Evolutionary conservation across 371 early-diverging fungal genomes (phyloP), one percentile per base, ranked within the genome.

Genomic region (Apophysomyces elegans): DNA sequence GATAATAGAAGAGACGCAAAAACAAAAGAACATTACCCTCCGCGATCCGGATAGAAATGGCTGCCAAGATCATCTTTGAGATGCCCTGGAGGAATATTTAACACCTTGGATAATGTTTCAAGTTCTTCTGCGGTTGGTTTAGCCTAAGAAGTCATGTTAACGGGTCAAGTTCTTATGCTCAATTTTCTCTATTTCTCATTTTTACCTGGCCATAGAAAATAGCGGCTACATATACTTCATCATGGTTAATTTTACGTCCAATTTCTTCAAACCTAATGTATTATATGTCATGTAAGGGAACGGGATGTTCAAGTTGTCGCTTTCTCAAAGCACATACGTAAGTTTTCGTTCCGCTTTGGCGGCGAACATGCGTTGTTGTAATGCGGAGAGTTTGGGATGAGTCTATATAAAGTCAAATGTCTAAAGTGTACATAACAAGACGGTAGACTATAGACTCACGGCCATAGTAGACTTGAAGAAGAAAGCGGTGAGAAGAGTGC

Each of bases 161-260:
- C 16, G 2, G 32, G 32, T 7, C 37, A 47, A 11, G 35, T 26
- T 26, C 32, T 26, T 26, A 2, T 26, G 2, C 3, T 26, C 2
- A 2, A 6, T 61, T 61, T 1, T 45, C 32, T 16, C 41, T 16
- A 11, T 32, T 38, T 11, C 32, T 2, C 37, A 9, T 1, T 4
- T 26, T 67, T 74, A 84, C 87, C 76, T 87, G 85, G 21, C 90
- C 90, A 69, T 89, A 90, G 67, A 90, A 90, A n/a, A 90, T 75
- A 1, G 88, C 74, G 11, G 90, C 90, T 9, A 85, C 86, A 79
- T 89, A 90, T 0, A 89, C 85, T 72, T 90, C 90, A 69, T 88
- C 84, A 45, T 79, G 82, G 1, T 77, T 81, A 37, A 90, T 71
- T 46, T 77, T 75, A 18, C 77, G 65, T 12, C 83, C 88, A 58